phyloP scores from a whole-genome alignment of 768 basidiomycete species.

The Amanita brunnescens region DNA sequence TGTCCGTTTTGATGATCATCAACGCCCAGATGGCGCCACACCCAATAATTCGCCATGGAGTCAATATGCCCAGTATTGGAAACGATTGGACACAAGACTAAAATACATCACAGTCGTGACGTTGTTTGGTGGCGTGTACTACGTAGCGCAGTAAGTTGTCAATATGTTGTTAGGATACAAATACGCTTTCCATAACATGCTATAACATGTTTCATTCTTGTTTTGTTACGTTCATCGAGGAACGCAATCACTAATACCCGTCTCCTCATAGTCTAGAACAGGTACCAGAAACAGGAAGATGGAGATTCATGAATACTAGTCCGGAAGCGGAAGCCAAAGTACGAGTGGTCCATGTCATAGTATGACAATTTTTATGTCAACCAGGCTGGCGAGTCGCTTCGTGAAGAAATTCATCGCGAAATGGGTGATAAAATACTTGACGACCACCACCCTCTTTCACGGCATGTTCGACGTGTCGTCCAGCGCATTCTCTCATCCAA shows the following conservation, averaged over 20 bases:
- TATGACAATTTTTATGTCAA: background rate
- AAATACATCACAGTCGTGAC: slow-evolving; percentile 6
- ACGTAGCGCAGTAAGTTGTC: slow-evolving; percentile 26
- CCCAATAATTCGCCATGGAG: background rate
- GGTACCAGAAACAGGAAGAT: slow-evolving; percentile 80
- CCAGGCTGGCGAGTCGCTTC: slow-evolving; percentile 33
- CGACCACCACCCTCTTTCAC: slow-evolving; percentile 51
- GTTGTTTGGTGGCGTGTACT: slow-evolving; percentile 19
- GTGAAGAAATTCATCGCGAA: slow-evolving; percentile 40
- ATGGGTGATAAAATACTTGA: slow-evolving; percentile 53
- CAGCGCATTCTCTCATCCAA: slow-evolving; percentile 60
- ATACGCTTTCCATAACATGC: too few species aligned
- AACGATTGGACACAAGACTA: background rate
- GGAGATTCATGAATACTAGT: slow-evolving; percentile 80
- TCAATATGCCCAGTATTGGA: background rate
- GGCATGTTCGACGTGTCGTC: slow-evolving; percentile 64
- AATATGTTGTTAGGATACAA: background rate
- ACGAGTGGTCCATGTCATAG: slow-evolving; percentile 11
- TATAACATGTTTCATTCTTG: background rate
- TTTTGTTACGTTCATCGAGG: background rate
- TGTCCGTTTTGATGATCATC: slow-evolving; percentile 6
- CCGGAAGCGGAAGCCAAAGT: slow-evolving; percentile 49
- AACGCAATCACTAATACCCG: background rate
- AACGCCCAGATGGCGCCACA: background rate
- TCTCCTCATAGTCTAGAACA: slow-evolving; percentile 57